These are phyloP conservation scores for Diutina neorugosa DNA, from an alignment of 1,139 yeast species.

Conservation along the genomic window DNA sequence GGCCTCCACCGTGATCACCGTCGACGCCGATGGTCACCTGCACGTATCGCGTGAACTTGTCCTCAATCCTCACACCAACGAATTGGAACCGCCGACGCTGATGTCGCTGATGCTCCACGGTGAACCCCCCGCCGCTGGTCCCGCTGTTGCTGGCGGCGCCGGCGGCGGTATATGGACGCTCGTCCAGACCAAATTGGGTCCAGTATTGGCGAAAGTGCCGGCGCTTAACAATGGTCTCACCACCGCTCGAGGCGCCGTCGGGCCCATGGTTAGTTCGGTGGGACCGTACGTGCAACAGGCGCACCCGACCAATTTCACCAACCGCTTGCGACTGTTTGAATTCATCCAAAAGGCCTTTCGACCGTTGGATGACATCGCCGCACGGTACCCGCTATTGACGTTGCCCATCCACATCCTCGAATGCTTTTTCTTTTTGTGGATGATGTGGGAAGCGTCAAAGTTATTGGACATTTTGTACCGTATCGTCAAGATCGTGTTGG, in stretches of 20 bases:
- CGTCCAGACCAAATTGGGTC: not conserved
- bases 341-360: not conserved
- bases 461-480: constrained; percentile 1
- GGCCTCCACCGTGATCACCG: not conserved
- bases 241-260: not conserved
- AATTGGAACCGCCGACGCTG: constrained; percentile 3
- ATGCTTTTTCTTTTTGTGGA: constrained; percentile 2
- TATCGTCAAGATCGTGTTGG: not conserved
- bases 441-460: constrained; percentile 3
- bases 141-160: not conserved
- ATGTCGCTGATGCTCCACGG: not conserved
- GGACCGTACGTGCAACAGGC: not conserved
- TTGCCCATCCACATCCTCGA: constrained; percentile 1
- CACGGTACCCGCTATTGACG: not conserved
- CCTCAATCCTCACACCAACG: not conserved
- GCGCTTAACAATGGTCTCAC: not conserved
- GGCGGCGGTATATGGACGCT: not conserved
- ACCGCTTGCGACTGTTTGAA: not conserved
- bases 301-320: not conserved
- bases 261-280: not conserved
- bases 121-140: not conserved
- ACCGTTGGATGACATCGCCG: constrained; percentile 1
- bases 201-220: not conserved
- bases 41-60: not conserved
- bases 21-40: not conserved